A percentile compares a stretch with the other conserved stretches of the same genome.
Conservation (phyloP, 2,329 filamentous ascomycete genomes). For the Alternaria gaisen region DNA sequence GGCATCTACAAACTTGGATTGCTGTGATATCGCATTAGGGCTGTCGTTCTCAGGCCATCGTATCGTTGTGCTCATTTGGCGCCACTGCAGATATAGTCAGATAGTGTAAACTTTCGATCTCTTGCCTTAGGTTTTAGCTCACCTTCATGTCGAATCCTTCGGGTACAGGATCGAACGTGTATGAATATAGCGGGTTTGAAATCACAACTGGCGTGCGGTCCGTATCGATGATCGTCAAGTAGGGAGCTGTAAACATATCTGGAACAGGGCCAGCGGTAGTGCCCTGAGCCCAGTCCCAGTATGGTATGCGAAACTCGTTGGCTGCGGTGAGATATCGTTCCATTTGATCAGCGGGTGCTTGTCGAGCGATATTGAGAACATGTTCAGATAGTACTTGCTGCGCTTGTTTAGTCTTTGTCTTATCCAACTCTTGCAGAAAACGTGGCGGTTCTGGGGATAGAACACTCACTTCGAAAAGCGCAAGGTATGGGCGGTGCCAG, state of each 20-base stretch:
- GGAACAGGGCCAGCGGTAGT: slow-evolving; percentile 32
- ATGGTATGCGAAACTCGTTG: slow-evolving; percentile 44
- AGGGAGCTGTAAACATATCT: slow-evolving; percentile 32
- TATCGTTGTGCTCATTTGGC: slow-evolving; percentile 32
- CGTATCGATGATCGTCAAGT: slow-evolving; percentile 25
- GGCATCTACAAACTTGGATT: slow-evolving; percentile 14
- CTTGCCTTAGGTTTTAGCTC: background rate
- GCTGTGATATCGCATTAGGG: slow-evolving; percentile 29
- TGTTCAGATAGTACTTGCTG: slow-evolving; percentile 45
- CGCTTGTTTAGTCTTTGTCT: background rate
- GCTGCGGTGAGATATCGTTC: slow-evolving; percentile 38
- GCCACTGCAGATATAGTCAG: slow-evolving; percentile 30
- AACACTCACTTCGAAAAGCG: slow-evolving; percentile 63
- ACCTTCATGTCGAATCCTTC: slow-evolving; percentile 40
- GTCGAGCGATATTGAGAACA: slow-evolving; percentile 29
- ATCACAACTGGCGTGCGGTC: slow-evolving; percentile 28
- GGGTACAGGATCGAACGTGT: slow-evolving; percentile 36
- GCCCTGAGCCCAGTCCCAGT: slow-evolving; percentile 48
- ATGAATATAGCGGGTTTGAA: slow-evolving; percentile 42
- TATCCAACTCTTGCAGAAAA: background rate
- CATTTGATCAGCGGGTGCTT: slow-evolving; percentile 24
- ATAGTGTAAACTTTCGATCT: no score
- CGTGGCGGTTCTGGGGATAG: background rate
- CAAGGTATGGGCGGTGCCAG: slow-evolving; percentile 85
- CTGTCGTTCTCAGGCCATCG: slow-evolving; percentile 42